Evolutionary conservation across 2,329 filamentous ascomycete species (phyloP).

Genomic region (Monosporascus sp.): DNA sequence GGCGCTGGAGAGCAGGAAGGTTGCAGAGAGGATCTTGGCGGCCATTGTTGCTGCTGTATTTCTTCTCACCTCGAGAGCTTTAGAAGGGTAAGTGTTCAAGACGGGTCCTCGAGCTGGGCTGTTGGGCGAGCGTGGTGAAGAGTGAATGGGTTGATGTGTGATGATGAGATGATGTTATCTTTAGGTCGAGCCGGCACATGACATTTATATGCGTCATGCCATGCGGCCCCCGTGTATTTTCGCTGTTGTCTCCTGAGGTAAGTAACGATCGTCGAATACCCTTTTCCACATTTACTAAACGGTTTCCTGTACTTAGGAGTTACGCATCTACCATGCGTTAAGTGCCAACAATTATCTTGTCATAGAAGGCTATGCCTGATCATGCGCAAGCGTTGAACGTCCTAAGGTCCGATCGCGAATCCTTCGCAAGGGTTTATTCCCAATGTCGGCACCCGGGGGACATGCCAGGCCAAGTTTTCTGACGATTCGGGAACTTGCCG

Average conservation of each 20-base stretch:
- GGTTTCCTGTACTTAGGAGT: background rate
- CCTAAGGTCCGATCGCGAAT: background rate
- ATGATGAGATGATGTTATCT: too few relatives aligned
- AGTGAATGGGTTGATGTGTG: background rate
- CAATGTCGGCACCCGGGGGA: too few relatives aligned
- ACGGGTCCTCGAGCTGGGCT: background rate
- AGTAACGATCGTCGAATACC: background rate
- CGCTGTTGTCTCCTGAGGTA: background rate
- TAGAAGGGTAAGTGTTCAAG: background rate
- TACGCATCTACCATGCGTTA: background rate
- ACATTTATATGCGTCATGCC: too few relatives aligned
- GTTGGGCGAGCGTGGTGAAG: background rate
- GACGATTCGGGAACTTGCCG: too few relatives aligned
- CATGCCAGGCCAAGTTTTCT: too few relatives aligned
- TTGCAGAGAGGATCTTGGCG: background rate
- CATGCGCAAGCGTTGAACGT: background rate
- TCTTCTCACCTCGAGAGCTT: background rate
- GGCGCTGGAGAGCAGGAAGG: background rate
- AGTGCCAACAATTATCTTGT: background rate
- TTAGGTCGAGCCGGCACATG: too few relatives aligned
- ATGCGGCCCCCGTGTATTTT: too few relatives aligned
- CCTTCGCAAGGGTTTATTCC: too few relatives aligned
- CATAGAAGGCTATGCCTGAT: background rate
- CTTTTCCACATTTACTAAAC: background rate
- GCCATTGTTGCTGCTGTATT: background rate